Evolutionary conservation across 306 rosid genomes (phyloP).

Genomic region (Sicyos baderoa): DNA sequence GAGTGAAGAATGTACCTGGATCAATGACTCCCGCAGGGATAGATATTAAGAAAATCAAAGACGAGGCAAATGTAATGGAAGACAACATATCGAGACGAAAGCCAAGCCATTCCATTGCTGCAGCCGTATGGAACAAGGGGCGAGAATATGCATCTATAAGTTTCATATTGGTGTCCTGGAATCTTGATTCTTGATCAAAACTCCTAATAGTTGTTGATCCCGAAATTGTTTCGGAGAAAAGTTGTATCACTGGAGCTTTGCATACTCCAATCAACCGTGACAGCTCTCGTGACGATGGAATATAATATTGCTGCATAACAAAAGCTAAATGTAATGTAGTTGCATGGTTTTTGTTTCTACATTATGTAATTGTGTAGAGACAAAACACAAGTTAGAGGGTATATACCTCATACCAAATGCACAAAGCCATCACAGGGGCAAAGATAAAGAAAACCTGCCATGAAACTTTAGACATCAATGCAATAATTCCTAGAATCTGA

Average conservation of each 20-base stretch:
- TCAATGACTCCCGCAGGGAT: conserved; percentile 46
- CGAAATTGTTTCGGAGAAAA: conserved; percentile 71
- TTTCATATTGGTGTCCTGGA: conserved; percentile 46
- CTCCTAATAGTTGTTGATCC: conserved; percentile 73
- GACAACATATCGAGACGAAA: conserved; percentile 56
- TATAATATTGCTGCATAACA: conserved; percentile 55
- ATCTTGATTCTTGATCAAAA: conserved; percentile 64
- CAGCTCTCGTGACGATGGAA: conserved; percentile 60
- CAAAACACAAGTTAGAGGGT: not conserved
- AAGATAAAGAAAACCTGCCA: conserved; percentile 75
- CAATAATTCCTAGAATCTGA: conserved; percentile 63
- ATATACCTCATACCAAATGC: conserved; percentile 76
- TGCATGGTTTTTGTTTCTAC: not conserved
- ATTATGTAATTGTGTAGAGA: not conserved
- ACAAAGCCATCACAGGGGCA: conserved; percentile 48
- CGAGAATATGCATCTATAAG: conserved; percentile 50
- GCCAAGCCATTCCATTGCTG: conserved; percentile 58
- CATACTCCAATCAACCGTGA: conserved; percentile 73
- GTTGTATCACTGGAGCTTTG: conserved; percentile 87
- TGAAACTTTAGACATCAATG: conserved; percentile 68
- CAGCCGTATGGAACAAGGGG: conserved; percentile 42
- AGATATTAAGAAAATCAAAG: conserved; percentile 48
- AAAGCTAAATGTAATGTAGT: not conserved
- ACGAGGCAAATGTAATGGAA: conserved; percentile 43
- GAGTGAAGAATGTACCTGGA: conserved; percentile 39